Evolutionary conservation across 768 basidiomycete genomes (phyloP), one percentile per base, ranked within the genome.

Genomic region (Amanita pseudoporphyria): DNA sequence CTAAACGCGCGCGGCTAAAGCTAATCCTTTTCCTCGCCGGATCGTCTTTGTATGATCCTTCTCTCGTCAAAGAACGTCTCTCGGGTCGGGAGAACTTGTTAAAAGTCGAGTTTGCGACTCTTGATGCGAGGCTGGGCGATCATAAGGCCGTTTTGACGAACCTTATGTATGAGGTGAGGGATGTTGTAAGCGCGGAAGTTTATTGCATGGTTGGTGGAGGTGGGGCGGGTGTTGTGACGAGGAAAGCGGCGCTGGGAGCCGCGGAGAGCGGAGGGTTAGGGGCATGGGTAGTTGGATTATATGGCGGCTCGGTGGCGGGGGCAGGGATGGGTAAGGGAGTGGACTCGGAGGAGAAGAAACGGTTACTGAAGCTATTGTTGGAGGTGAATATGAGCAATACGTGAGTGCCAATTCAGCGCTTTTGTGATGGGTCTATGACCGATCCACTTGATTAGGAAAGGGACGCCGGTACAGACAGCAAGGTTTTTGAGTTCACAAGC

Each of bases 311-410:
- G 43, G 40, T 30, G 53, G 36, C 49, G 64, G 56, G 61, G 66
- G 44, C 54, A 52, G 39, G 40, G 12, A 72, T 75, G 5, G 73
- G 76, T 32, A 73, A 74, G 3, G 67, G 68, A 7, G 57, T 73
- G 53, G 26, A 28, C 7, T 4, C 26, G 4, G 26, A 28, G 26
- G 26, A 28, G 7, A 81, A 77, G 58, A 75, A 69, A 46, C 72
- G 75, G 21, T 64, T 93, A 56, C 62, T 93, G 54, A 80, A 74
- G 67, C 75, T 81, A 26, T 64, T 95, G 24, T 59, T 95, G 51
- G 81, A 86, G 60, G 84, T 93, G 6, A 92, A 93, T 63, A 84
- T 91, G 83, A 82, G 49, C 78, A 78, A 87, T 88, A 57, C 51
- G 84, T 73, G 24, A 47, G 32, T 48, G 51, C 24, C 49, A 41